A percentile compares a stretch with the other conserved stretches of the same genome.
Evolutionary conservation across 306 rosid genomes (phyloP).

Genomic region (Myrica gale): DNA sequence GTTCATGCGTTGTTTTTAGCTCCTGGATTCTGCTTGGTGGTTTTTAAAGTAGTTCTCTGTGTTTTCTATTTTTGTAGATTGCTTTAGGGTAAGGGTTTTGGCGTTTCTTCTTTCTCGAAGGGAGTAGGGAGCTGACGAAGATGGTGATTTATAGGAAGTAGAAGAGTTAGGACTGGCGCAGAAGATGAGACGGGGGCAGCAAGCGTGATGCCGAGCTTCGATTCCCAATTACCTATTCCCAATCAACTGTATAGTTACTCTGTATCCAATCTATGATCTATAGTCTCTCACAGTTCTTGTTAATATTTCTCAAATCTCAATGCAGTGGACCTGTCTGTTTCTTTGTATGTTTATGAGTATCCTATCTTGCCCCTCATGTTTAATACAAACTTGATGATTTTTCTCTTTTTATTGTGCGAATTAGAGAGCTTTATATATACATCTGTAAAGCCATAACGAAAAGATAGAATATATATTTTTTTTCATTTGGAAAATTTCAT

Average conservation of each 20-base stretch:
- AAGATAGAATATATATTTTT: not conserved
- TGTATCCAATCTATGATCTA: not conserved
- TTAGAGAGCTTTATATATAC: not conserved
- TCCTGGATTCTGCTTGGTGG: not conserved
- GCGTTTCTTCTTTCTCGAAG: slow-evolving; percentile 14
- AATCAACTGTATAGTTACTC: slow-evolving; percentile 32
- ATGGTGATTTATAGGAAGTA: slow-evolving; percentile 37
- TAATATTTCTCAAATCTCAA: not conserved
- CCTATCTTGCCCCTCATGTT: not conserved
- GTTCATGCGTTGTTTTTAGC: not conserved
- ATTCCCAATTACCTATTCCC: slow-evolving; percentile 36
- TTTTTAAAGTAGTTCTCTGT: slow-evolving; percentile 1
- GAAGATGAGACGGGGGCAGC: slow-evolving; percentile 49
- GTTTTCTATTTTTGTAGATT: slow-evolving; percentile 11
- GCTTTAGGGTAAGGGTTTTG: slow-evolving; percentile 18
- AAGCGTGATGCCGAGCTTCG: slow-evolving; percentile 51
- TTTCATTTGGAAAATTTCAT: not conserved
- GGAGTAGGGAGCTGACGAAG: slow-evolving; percentile 22
- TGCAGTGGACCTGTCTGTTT: not conserved
- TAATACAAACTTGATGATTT: not conserved
- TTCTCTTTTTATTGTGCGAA: not conserved
- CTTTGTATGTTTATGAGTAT: not conserved
- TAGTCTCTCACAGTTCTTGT: not conserved
- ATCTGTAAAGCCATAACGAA: not conserved
- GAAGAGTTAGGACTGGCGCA: slow-evolving; percentile 28